Evolutionary conservation across 176 grass and related monocot genomes (phyloP).

Genomic region (Hordeum marinum): DNA sequence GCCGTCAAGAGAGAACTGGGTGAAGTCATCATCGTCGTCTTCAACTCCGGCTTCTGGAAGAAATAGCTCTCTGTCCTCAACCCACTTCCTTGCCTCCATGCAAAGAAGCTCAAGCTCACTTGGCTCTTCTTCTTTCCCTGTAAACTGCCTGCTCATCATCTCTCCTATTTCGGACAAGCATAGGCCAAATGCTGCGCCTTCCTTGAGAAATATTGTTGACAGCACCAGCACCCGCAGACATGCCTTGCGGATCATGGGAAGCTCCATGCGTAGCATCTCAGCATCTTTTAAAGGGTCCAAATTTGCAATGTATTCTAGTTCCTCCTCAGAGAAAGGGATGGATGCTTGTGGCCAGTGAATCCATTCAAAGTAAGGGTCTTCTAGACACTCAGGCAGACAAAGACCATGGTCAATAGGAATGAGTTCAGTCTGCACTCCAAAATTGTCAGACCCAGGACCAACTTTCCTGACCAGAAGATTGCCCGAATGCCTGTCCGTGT

Average conservation of each 20-base stretch:
- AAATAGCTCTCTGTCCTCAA: constrained; percentile 50
- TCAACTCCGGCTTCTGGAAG: constrained; percentile 50
- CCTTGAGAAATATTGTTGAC: constrained; percentile 84
- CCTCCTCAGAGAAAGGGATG: constrained; percentile 78
- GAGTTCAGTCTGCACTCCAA: constrained; percentile 67
- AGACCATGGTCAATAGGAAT: constrained; percentile 96
- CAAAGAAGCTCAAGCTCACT: constrained; percentile 88
- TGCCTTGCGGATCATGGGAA: constrained; percentile 81
- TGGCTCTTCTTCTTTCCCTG: constrained; percentile 75
- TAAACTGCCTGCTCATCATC: constrained; percentile 98
- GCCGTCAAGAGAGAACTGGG: constrained; percentile 64
- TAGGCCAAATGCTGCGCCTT: constrained; percentile 66
- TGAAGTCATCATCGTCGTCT: constrained; percentile 67
- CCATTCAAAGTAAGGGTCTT: constrained; percentile 98
- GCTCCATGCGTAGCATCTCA: constrained; percentile 60
- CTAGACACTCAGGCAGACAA: constrained; percentile 80
- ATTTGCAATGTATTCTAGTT: constrained; percentile 77
- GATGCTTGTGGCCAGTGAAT: constrained; percentile 95
- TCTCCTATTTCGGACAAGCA: constrained; percentile 84
- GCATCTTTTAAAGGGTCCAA: constrained; percentile 63
- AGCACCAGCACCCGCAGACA: constrained; percentile 78
- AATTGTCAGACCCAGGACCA: constrained; percentile 47
- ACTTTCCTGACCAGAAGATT: constrained; percentile 80
- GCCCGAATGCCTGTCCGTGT: constrained; percentile 88
- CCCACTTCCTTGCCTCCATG: constrained; percentile 68